A percentile compares a stretch with the other conserved stretches of the same genome.
Evolutionary conservation across 352 stramenopile genomes (phyloP).

Genomic region (Globisporangium viniferum): DNA sequence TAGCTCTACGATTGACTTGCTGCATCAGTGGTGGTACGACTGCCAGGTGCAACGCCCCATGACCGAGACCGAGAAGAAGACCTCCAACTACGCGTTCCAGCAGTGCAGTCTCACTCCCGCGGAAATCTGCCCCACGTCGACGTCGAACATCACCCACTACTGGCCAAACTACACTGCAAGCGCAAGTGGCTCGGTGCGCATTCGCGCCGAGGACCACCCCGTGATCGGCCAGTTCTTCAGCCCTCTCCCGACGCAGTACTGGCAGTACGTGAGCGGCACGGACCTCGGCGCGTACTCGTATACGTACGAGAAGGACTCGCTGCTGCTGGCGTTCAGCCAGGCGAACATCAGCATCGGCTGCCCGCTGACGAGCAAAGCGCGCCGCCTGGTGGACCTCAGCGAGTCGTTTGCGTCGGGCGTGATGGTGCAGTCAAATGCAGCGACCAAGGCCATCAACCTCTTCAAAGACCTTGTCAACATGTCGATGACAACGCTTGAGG

Average conservation of each 20-base stretch:
- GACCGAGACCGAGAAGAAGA: slow-evolving; percentile 22
- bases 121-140: slow-evolving; percentile 9
- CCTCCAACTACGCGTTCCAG: slow-evolving; percentile 36
- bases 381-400: slow-evolving; percentile 5
- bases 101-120: slow-evolving; percentile 15
- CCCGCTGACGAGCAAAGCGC: background rate
- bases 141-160: slow-evolving; percentile 43
- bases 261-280: slow-evolving; percentile 45
- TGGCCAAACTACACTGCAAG: slow-evolving; percentile 18
- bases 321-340: slow-evolving; percentile 25
- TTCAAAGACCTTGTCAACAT: background rate
- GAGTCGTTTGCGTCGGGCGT: background rate
- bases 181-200: slow-evolving; percentile 14
- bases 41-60: slow-evolving; percentile 37
- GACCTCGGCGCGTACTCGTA: slow-evolving; percentile 60
- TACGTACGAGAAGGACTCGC: slow-evolving; percentile 48
- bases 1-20: slow-evolving; percentile 38
- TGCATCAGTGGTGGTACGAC: slow-evolving; percentile 39
- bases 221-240: slow-evolving; percentile 46
- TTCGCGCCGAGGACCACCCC: slow-evolving; percentile 43
- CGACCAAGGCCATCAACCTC: background rate
- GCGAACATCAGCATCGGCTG: slow-evolving; percentile 4
- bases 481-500: background rate
- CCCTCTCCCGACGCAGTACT: slow-evolving; percentile 57
- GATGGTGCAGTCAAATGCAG: background rate